Conservation (phyloP, 352 stramenopile species). For the Albugo candida region DNA sequence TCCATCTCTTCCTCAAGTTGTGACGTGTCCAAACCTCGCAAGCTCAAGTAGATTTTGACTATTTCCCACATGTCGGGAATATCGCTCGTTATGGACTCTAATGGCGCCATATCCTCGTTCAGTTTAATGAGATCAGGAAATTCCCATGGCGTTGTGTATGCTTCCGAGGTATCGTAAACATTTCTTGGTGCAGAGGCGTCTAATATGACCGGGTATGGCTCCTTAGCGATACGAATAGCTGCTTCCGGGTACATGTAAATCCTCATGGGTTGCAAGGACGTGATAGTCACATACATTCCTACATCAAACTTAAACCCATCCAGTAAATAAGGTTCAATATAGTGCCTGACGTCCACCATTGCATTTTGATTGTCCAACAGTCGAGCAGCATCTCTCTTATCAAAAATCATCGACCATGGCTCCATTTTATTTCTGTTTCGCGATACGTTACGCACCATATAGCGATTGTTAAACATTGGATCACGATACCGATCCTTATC, state of each 20-base stretch:
- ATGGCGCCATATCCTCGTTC: conserved; percentile 31
- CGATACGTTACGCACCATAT: no score
- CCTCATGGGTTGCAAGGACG: conserved; percentile 61
- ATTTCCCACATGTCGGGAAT: conserved; percentile 18
- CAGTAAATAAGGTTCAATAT: conserved; percentile 68
- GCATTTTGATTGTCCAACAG: conserved; percentile 22
- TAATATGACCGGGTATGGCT: conserved; percentile 26
- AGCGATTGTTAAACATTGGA: no score
- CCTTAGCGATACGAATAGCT: conserved; percentile 49
- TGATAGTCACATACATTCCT: conserved; percentile 73
- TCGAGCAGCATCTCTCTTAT: no score
- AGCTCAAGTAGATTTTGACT: conserved; percentile 37
- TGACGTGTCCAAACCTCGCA: conserved; percentile 35
- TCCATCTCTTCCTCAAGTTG: conserved; percentile 46
- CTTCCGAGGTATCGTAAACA: conserved; percentile 45
- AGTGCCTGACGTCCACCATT: conserved; percentile 39
- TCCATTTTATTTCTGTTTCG: no score
- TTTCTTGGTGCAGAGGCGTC: conserved; percentile 17
- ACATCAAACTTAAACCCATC: conserved; percentile 79
- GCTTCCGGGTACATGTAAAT: conserved; percentile 70
- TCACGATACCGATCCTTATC: no score
- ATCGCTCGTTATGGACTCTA: conserved; percentile 28
- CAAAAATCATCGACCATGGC: no score
- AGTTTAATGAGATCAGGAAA: conserved; percentile 34
- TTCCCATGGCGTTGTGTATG: conserved; percentile 45